Evolutionary conservation across 2,329 filamentous ascomycete species (phyloP).

Genomic region (Pseudogymnoascus sp.): DNA sequence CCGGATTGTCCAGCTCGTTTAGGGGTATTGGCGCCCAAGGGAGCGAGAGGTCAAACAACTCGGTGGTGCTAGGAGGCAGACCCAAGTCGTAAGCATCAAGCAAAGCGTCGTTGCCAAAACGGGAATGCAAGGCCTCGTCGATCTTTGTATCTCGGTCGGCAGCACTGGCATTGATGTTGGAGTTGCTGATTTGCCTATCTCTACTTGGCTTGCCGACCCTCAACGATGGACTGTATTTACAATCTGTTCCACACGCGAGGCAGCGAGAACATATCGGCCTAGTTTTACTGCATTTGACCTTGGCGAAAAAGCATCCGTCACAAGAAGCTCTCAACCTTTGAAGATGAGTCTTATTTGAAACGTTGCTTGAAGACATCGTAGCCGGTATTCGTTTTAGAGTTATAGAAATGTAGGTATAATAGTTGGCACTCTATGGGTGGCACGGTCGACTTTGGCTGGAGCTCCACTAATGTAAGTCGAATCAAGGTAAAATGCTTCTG

Average conservation of each 20-base stretch:
- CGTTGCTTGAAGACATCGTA: constrained; percentile 13
- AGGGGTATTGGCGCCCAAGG: not conserved
- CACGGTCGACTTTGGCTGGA: not conserved
- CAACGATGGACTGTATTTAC: constrained; percentile 44
- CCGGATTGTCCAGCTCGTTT: not conserved
- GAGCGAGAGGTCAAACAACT: constrained; percentile 14
- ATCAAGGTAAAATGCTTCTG: not conserved
- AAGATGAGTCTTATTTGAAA: constrained; percentile 28
- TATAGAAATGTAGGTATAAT: not conserved
- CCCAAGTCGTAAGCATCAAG: not conserved
- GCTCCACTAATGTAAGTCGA: not conserved
- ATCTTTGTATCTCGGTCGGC: not conserved
- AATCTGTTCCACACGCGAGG: constrained; percentile 39
- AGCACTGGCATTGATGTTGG: constrained; percentile 12
- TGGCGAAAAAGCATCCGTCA: constrained; percentile 46
- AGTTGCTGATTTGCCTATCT: constrained; percentile 17
- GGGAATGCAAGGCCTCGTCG: not conserved
- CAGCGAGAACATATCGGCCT: constrained; percentile 46
- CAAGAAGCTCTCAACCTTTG: constrained; percentile 41
- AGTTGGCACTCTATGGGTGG: not conserved
- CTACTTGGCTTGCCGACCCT: constrained; percentile 41
- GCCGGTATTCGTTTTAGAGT: not conserved
- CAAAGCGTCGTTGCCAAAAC: not conserved
- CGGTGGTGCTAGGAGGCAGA: constrained; percentile 2
- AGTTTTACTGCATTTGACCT: constrained; percentile 47